phyloP scores from a whole-genome alignment of 169 alveolate species.

The Cryptosporidium sp. region DNA sequence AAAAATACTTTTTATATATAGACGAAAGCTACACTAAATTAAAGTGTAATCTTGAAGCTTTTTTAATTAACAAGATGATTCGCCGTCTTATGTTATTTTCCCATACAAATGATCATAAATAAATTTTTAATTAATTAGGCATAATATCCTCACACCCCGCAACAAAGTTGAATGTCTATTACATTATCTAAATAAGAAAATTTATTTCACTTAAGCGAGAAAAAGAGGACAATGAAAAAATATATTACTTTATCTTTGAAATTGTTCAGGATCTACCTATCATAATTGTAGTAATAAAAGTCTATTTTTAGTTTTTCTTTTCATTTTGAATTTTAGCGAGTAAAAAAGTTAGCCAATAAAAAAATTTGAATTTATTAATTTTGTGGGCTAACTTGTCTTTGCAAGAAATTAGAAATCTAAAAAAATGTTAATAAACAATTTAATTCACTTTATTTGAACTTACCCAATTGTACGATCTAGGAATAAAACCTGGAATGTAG shows the following conservation, averaged over 20 bases:
- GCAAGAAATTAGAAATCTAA: slow-evolving; percentile 8
- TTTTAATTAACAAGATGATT: neutral
- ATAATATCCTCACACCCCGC: slow-evolving; percentile 23
- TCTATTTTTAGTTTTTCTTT: neutral
- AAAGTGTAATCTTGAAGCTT: neutral
- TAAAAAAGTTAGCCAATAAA: neutral
- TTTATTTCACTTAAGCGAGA: neutral
- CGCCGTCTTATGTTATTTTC: neutral
- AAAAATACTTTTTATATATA: neutral
- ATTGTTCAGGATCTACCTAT: neutral
- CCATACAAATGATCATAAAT: slow-evolving; percentile 2
- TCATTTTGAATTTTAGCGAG: neutral
- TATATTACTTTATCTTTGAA: neutral
- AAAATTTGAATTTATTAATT: neutral
- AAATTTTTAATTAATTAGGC: neutral
- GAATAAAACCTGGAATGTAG: slow-evolving; percentile 45
- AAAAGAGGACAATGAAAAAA: neutral
- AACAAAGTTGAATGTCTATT: slow-evolving; percentile 36
- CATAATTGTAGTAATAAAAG: neutral
- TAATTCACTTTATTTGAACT: neutral
- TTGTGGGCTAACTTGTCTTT: neutral
- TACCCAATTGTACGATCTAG: slow-evolving; percentile 58
- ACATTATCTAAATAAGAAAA: neutral
- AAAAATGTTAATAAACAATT: neutral
- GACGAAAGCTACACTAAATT: neutral